These are phyloP conservation scores for Russula abietina DNA, from an alignment of 768 basidiomycete genomes.

Conservation along the genomic window DNA sequence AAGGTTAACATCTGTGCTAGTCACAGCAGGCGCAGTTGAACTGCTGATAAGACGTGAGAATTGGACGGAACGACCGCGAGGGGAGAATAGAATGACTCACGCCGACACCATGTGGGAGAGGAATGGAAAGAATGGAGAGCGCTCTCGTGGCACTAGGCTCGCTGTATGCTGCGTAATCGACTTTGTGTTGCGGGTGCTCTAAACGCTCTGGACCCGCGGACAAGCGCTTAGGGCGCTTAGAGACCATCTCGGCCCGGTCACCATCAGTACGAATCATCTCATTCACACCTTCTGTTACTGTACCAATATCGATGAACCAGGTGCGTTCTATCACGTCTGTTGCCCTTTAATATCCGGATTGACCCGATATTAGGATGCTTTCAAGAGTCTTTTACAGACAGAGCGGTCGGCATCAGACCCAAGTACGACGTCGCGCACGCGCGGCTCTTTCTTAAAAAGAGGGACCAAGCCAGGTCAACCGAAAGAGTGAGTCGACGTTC, in stretches of 20 bases:
- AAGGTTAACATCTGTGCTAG: neutral
- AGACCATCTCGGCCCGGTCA: neutral
- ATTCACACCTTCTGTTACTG: neutral
- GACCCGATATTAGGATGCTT: conserved; percentile 46
- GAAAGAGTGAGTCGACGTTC: conserved; percentile 16
- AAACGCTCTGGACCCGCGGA: neutral
- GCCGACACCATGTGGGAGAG: neutral
- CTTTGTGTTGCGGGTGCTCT: neutral
- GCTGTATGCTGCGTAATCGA: neutral
- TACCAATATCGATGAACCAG: conserved; percentile 21
- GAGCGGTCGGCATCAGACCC: conserved; percentile 30
- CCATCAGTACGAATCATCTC: too few species aligned
- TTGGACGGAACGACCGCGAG: neutral
- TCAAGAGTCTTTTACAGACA: conserved; percentile 44
- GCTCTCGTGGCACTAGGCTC: neutral
- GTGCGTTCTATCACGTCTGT: conserved; percentile 3
- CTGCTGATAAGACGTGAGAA: neutral
- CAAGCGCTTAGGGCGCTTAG: neutral
- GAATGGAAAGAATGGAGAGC: neutral
- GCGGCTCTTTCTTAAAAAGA: conserved; percentile 33
- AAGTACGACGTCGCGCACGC: conserved; percentile 31
- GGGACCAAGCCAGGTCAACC: conserved; percentile 21
- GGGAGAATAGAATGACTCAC: neutral
- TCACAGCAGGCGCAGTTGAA: neutral
- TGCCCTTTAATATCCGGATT: neutral